Base-by-base conservation (phyloP, 2,329 filamentous ascomycete genomes). In the Botrytis paeoniae region DNA sequence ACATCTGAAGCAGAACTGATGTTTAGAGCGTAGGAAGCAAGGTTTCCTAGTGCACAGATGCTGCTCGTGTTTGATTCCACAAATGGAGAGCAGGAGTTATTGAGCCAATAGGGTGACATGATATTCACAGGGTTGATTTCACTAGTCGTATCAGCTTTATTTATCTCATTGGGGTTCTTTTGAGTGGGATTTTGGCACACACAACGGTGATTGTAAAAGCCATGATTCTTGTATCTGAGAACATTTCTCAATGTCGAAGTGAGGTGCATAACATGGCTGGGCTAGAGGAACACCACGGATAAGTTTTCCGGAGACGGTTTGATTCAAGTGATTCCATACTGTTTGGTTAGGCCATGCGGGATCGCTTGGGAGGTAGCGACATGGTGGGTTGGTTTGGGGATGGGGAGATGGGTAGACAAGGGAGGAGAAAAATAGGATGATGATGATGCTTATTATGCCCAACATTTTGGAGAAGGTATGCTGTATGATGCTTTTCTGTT, bases 41-140 rank as follows among this genome's bases (percentile, higher is more conserved):
- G 69, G 39, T 74, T 74, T 14, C 73, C 74, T 32, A 83, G 54
- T 0, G 76, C 72, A 72, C 83, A 82, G 29, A 76, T 80, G 2
- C 84, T 18, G n/a, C 51, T 54, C 51, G n/a, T 18, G 12, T 29
- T 80, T 78, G 73, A 82, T 83, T 73, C 77, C 82, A 9, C 35
- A 74, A 75, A 68, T 74, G 74, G 29, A 75, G 76, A 64, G 64
- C 71, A 69, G 74, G 77, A 41, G 80, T 77, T 39, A 80, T 76
- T 75, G 20, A 81, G 82, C 74, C 84, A 84, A 39, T 76, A 82
- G 12, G 80, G 79, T 18, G 78, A 78, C 81, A 83, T 83, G 48
- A 84, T 60, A 39, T 81, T 83, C 1, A 82, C 82, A 0, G 82
- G 82, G 1, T 81, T 80, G 32, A 77, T 74, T 43, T 79, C 78